Base-by-base conservation (phyloP, 2,329 filamentous ascomycete species). In the Colletotrichum siamense region DNA sequence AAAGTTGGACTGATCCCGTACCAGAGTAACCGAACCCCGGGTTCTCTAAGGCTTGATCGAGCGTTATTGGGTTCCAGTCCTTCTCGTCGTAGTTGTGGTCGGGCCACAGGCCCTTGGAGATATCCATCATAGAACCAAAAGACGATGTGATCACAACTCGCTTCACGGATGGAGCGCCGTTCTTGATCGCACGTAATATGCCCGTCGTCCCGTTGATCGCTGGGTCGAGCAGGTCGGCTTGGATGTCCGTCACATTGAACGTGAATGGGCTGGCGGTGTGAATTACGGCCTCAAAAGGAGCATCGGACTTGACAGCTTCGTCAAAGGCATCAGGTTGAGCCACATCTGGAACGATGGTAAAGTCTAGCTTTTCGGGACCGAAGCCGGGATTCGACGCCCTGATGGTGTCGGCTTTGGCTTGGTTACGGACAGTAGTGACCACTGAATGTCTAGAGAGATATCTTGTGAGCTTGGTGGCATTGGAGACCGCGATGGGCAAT, bases 241-340 rank as follows among this genome's bases (percentile, higher is more conserved):
- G 81, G 8, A 88, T 83, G 78, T 91, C 89, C 44, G 82, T 86
- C 77, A 86, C 87, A 3, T 88, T 86, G 83, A 87, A 91, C 79
- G 90, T 89, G 81, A 92, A 89, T 1, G 91, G 91, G 64, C 89
- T 91, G 1, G 91, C 91, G 2, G 91, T 91, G 84, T 93, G 91
- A 63, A 92, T 84, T 39, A 92, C 90, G 67, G 88, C 88, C 67
- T 90, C 87, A 66, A 92, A 82, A 5, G 30, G 16, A 28, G 22
- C 3, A 24, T 18, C 36, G 10, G 8, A n/a, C 82, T 86, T 82
- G 73, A 89, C 86, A 2, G 89, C 91, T 79, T 92, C 87, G 79
- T 95, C 92, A 82, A 98, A 98, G 71, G 95, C 95, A 71, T 89
- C 89, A 57, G 92, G 89, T 80, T 92, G 84, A 4, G 95, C 94